Percentiles rank a stretch among this genome's conserved stretches.
Evolutionary conservation across 2,329 filamentous ascomycete genomes (phyloP).

Genomic region (Fusarium nanum): DNA sequence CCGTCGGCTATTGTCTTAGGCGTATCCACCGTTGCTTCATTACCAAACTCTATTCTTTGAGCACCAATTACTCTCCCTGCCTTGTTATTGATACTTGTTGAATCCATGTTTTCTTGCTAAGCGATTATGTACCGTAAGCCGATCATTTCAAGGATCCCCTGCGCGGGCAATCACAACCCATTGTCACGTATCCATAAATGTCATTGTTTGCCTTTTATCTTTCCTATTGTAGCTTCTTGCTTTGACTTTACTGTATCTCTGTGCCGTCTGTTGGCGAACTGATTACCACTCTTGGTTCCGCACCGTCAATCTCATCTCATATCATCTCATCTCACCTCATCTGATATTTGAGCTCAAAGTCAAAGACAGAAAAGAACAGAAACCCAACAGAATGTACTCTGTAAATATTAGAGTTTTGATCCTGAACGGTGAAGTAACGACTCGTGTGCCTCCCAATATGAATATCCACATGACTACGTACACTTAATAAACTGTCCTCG

Average conservation of each 20-base stretch:
- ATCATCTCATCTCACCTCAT: neutral
- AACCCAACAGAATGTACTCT: neutral
- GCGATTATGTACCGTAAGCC: conserved; percentile 22
- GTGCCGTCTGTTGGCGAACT: conserved; percentile 2
- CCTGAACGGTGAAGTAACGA: conserved; percentile 13
- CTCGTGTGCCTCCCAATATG: conserved; percentile 17
- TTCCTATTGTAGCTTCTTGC: neutral
- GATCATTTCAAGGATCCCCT: conserved; percentile 21
- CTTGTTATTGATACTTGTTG: conserved; percentile 10
- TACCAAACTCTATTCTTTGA: conserved; percentile 43
- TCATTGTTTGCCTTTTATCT: conserved; percentile 1
- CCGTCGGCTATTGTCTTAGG: conserved; percentile 23
- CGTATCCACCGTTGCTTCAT: conserved; percentile 45
- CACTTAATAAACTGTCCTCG: conserved; percentile 4
- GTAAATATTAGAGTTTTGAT: conserved; percentile 12
- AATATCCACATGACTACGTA: neutral
- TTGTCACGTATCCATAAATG: conserved; percentile 2
- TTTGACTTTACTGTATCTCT: neutral
- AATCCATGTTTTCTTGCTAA: conserved; percentile 26
- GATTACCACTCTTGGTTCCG: conserved; percentile 9
- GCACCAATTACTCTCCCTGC: conserved; percentile 28
- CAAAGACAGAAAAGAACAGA: neutral
- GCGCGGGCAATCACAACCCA: conserved; percentile 7
- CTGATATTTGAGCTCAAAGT: neutral
- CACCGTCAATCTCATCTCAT: neutral